phyloP scores from a whole-genome alignment of 1,139 yeast genomes.

The Kodamaea fungicola region DNA sequence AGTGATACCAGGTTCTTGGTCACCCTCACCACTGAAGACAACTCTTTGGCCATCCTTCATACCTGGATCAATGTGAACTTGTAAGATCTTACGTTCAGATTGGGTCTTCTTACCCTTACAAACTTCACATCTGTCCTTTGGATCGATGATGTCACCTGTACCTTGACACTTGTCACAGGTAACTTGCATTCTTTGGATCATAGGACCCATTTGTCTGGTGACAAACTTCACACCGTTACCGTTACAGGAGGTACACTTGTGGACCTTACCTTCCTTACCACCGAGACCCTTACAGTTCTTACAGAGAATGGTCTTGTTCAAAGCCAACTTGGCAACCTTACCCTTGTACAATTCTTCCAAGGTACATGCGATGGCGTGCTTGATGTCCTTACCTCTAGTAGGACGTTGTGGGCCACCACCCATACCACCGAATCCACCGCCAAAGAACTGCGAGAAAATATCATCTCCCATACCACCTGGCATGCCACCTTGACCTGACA shows the following conservation, averaged over 20 bases:
- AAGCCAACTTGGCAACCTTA: conserved; percentile 87
- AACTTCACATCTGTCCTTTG: conserved; percentile 82
- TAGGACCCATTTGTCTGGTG: conserved; percentile 98
- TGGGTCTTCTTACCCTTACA: conserved; percentile 90
- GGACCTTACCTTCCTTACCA: conserved; percentile 89
- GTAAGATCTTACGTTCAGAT: conserved; percentile 86
- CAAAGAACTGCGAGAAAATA: conserved; percentile 90
- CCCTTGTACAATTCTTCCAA: conserved; percentile 95
- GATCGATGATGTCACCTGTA: conserved; percentile 82
- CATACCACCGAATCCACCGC: conserved; percentile 53
- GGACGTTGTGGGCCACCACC: conserved; percentile 81
- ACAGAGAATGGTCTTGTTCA: conserved; percentile 90
- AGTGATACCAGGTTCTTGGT: conserved; percentile 90
- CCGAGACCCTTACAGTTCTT: conserved; percentile 90
- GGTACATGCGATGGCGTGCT: conserved; percentile 80
- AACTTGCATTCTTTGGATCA: conserved; percentile 97
- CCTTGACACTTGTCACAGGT: conserved; percentile 93
- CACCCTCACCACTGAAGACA: conserved; percentile 94
- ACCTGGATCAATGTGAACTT: conserved; percentile 95
- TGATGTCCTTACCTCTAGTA: conserved; percentile 82
- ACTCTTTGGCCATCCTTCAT: conserved; percentile 94
- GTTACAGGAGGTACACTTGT: conserved; percentile 78
- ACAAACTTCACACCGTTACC: conserved; percentile 93
- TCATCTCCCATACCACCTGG: conserved; percentile 81
- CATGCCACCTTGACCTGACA: conserved; percentile 69